Evolutionary conservation across 2,329 filamentous ascomycete genomes (phyloP).

Genomic region (Aspergillus ochraceus): DNA sequence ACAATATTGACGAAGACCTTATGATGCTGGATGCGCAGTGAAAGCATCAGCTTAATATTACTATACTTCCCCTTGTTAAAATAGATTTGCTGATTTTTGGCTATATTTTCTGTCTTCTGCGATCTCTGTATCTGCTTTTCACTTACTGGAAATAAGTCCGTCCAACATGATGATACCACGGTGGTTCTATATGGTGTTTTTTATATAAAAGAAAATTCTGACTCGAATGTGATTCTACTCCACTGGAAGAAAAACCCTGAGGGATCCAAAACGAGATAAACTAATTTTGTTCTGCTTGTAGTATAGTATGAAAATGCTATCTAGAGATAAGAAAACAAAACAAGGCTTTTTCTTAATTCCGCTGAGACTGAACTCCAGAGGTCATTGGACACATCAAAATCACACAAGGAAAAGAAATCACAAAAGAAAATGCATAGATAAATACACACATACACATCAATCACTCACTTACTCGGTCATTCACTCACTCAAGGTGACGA

Average conservation of each 20-base stretch:
- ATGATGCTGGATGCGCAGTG: conserved; percentile 42
- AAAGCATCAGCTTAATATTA: conserved; percentile 7
- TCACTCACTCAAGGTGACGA: conserved; percentile 9
- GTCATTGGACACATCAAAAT: conserved; percentile 37
- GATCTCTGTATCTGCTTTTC: conserved; percentile 9
- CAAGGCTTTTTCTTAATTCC: conserved; percentile 35
- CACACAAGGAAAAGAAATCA: neutral
- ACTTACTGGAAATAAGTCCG: conserved; percentile 8
- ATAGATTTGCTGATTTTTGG: conserved; percentile 5
- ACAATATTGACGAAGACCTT: conserved; percentile 45
- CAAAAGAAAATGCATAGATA: conserved; percentile 24
- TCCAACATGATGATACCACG: neutral
- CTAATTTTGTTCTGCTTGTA: conserved; percentile 9
- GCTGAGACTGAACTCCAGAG: conserved; percentile 38
- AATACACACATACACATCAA: conserved; percentile 20
- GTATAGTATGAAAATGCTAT: conserved; percentile 27
- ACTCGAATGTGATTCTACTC: neutral
- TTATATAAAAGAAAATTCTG: neutral
- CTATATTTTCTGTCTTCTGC: conserved; percentile 6
- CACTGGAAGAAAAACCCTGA: neutral
- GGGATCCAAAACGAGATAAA: neutral
- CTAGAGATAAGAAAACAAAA: conserved; percentile 25
- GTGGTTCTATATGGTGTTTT: neutral
- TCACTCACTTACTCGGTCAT: neutral
- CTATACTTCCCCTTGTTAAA: neutral